Evolutionary conservation across 1,139 yeast species (phyloP), one percentile per base, ranked within the genome.

Genomic region (Taphrina betulina): DNA sequence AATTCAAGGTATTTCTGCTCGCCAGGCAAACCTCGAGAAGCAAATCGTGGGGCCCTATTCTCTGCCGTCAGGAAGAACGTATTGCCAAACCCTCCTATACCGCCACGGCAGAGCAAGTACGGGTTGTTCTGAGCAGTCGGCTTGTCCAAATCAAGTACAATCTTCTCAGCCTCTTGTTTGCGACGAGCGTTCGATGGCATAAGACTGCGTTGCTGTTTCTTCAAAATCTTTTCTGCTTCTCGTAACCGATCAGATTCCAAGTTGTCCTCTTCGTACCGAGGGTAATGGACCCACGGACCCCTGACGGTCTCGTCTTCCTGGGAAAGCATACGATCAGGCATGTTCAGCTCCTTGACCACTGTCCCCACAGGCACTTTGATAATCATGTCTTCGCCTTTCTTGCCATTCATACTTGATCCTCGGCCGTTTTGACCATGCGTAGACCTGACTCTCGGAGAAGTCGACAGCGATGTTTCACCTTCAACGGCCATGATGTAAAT

Each of bases 361-460:
- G 98, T 92, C 0, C 98, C 98, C 4, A 86, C 84, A 0, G 98
- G 98, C 0, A 92, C 95, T 51, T 85, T 85, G 3, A 92, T 76
- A 37, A 89, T 71, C 7, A 87, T 72, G 67, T 89, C 95, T 14
- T 78, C 78, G 3, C 98, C 98, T 41, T 77, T 77, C 50, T 80
- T 78, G 17, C 98, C 98, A 67, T 89, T 94, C 60, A 89, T 71
- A 67, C 90, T 96, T 12, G 79, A 78, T 1, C 83, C 78, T 23
- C 78, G 79, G 1, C 98, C 98, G 12, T 77, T 69, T 8, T 72
- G 72, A 1, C 98, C 98, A 60, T 78, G 78, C 19, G 75, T 78
- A 0, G 96, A 96, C 22, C 75, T 74, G 68, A 88, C 88, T 10
- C 78, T 76, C 42, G 83, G 78, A 60, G 78, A 78, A 22, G 92